Conservation (phyloP, 2,329 filamentous ascomycete genomes). For the Colletotrichum lentis region DNA sequence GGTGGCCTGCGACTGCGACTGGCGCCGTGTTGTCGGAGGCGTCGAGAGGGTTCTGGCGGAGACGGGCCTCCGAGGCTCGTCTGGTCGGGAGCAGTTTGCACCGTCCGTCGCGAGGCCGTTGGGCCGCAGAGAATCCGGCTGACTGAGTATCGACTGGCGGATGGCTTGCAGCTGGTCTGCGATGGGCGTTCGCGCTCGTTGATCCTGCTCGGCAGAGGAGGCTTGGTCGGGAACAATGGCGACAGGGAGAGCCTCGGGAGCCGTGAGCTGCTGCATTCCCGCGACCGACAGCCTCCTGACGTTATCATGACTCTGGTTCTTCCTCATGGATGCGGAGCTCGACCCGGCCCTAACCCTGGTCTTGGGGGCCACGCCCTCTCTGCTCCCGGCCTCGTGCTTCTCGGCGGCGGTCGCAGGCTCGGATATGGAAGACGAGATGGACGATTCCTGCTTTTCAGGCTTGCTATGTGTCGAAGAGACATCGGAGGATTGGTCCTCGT, state of each 20-base stretch:
- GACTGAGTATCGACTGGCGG: slow-evolving; percentile 44
- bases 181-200: slow-evolving; percentile 45
- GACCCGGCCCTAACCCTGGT: slow-evolving; percentile 26
- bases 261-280: slow-evolving; percentile 66
- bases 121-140: slow-evolving; percentile 41
- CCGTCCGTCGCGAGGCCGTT: slow-evolving; percentile 44
- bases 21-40: slow-evolving; percentile 57
- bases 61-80: slow-evolving; percentile 47
- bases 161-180: slow-evolving; percentile 46
- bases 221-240: slow-evolving; percentile 53
- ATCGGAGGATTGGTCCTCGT: slow-evolving; percentile 38
- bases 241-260: slow-evolving; percentile 66
- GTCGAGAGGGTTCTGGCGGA: slow-evolving; percentile 60
- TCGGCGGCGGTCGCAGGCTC: slow-evolving; percentile 28
- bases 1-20: slow-evolving; percentile 45
- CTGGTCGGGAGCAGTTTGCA: slow-evolving; percentile 40
- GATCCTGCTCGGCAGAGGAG: slow-evolving; percentile 52
- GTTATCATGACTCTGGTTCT: slow-evolving; percentile 50
- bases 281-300: slow-evolving; percentile 64
- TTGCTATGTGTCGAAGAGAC: slow-evolving; percentile 30
- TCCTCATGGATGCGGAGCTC: slow-evolving; percentile 37
- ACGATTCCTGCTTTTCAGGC: slow-evolving; percentile 23
- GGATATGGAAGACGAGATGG: slow-evolving; percentile 24
- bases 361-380: slow-evolving; percentile 13
- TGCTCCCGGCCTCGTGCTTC: slow-evolving; percentile 9